Conservation (phyloP, 306 rosid genomes). For the Cotoneaster glaucophyllus region DNA sequence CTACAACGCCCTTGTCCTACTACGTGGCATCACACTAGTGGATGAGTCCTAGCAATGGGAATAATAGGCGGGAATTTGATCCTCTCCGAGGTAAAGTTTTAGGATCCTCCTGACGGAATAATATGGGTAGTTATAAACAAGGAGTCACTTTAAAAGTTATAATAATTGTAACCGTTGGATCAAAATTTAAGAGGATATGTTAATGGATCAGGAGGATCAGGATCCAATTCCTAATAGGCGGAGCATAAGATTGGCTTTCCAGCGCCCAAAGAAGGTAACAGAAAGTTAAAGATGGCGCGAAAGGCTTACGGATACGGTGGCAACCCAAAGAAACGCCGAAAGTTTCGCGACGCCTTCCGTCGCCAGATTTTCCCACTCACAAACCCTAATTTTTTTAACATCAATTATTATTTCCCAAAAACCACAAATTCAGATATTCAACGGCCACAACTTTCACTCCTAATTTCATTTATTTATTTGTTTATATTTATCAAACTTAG, state of each 20-base stretch:
- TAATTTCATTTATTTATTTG: neutral
- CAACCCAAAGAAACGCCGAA: conserved; percentile 26
- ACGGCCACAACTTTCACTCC: neutral
- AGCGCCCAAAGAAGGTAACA: neutral
- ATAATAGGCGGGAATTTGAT: too few species aligned
- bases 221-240: too few species aligned
- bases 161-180: too few species aligned
- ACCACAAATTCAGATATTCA: neutral
- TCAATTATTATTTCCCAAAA: neutral
- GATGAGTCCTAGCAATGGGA: neutral
- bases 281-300: conserved; percentile 26
- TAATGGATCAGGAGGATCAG: too few species aligned
- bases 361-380: conserved; percentile 3
- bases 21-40: neutral
- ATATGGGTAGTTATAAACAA: too few species aligned
- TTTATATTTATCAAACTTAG: neutral
- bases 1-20: neutral
- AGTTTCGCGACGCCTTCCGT: conserved; percentile 30
- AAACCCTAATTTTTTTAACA: conserved; percentile 36
- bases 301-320: conserved; percentile 6
- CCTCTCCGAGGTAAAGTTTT: too few species aligned
- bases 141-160: too few species aligned
- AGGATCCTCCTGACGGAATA: too few species aligned
- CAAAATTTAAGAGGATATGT: too few species aligned
- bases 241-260: neutral